Evolutionary conservation across 2,329 filamentous ascomycete species (phyloP), one percentile per base, ranked within the genome.

Genomic region (Sporothrix mexicana): DNA sequence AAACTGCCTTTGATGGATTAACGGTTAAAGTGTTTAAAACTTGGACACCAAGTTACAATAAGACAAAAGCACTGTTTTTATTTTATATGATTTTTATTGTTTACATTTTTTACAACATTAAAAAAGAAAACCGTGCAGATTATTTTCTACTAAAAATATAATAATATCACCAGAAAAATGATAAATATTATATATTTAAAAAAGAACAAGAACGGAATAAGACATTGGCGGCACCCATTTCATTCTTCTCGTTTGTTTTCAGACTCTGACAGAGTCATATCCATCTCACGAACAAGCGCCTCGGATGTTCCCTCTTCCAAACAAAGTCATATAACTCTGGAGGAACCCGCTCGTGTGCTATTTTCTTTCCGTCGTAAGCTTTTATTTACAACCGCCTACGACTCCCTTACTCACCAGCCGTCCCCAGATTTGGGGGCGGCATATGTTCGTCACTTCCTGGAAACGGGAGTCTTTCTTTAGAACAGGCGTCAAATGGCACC

Each of bases 381-480:
- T 23, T 45, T 41, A 47, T 47, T 64, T n/a, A 36, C 30, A 36
- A 36, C 30, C 30, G 30, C 30, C 2, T 36, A 36, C 30, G 30
- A 36, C 30, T 5, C 30, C 30, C 8, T 47, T 66, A 47, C 20
- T 66, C 61, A 13, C 41, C 12, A 15, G 12, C 10, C 61, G n/a
- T 45, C 41, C 61, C 57, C 41, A 47, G 20, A 49, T 47, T 25
- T 47, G n/a, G 61, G 59, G 61, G n/a, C n/a, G 41, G 20, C 41
- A 66, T 36, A 36, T 36, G 30, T 36, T 36, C 30, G 30, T 66
- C n/a, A 47, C 41, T 66, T 66, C 23, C 20, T 15, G 41, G 61
- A 47, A 66, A 66, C 9, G 41, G n/a, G n/a, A 41, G 41, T 25
- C 41, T 66, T 25, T 43, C 36, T 47, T 66, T 66, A 13, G 41